Conservation (phyloP, 2,329 filamentous ascomycete genomes). For the Diaporthe aspalathi region DNA sequence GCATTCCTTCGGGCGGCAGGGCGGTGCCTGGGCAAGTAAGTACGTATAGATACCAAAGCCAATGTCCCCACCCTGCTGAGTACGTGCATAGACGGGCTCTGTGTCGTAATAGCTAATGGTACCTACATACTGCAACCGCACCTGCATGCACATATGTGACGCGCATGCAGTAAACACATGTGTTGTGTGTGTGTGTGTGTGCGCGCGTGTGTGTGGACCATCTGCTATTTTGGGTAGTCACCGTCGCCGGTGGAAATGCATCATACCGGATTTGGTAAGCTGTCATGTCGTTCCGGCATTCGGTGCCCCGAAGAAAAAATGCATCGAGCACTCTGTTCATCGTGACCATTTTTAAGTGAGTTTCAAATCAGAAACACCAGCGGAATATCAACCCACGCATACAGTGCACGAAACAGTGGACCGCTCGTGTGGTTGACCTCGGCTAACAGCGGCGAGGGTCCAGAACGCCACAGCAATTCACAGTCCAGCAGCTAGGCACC, state of each 20-base stretch:
- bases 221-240: neutral
- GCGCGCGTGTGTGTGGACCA: too few species aligned
- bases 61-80: neutral
- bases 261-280: neutral
- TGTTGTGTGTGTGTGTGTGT: neutral
- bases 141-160: conserved; percentile 7
- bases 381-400: neutral
- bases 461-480: neutral
- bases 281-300: neutral
- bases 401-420: neutral
- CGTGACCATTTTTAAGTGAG: neutral
- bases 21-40: neutral
- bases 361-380: too few species aligned
- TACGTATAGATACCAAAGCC: neutral
- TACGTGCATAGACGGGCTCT: neutral
- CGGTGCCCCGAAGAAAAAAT: too few species aligned
- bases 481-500: too few species aligned
- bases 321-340: neutral
- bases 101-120: neutral
- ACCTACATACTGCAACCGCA: neutral
- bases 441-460: neutral
- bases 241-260: neutral
- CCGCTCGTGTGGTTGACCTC: neutral
- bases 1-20: too few species aligned
- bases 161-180: neutral